Base-by-base conservation (phyloP, 257 asterid genomes). In the Solanum lignicaule region DNA sequence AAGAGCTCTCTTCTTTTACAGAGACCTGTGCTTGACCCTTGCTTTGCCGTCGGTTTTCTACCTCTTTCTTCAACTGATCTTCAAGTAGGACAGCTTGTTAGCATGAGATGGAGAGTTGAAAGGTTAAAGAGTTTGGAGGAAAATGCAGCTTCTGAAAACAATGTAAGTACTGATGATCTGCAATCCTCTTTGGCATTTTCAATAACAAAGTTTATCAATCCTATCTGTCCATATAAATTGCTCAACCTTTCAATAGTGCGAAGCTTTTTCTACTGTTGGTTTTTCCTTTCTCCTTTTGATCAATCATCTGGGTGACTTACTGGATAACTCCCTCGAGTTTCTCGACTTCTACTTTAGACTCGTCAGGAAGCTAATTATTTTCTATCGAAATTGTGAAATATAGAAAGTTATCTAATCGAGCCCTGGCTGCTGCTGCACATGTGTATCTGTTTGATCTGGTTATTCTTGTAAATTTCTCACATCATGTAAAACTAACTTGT, bases 51-150 rank as follows among this genome's bases (percentile, higher is more conserved):
- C 89, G 99, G 99, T 72, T 97, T 97, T 90, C 98, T 96, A 66
- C 94, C 99, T 90, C 98, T 97, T 88, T 94, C 98, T 84, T 94
- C 98, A 68, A 92, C 92, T 88, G 97, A 96, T 75, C 98, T 96
- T 91, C 96, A 94, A 79, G 99, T 97, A 89, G 99, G 99, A 84
- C 98, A 94, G 91, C 97, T 97, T 79, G 96, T 97, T 83, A 94
- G 98, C 88, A 95, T 97, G 96, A 92, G 94, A 84, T 97, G 99
- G 99, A 94, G 98, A 90, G 93, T 97, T 83, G 99, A 97, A 92
- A 92, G 99, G 92, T 81, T 97, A 89, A 97, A 94, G 90, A 93
- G 92, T 90, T 87, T 85, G 21, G 95, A 87, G 73, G 91, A 90
- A 87, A 87, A 88, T 58, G 83, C 78, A 82, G 90, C 88, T 88